phyloP scores from a whole-genome alignment of 2,329 filamentous ascomycete genomes.

The Alternaria arborescens region DNA sequence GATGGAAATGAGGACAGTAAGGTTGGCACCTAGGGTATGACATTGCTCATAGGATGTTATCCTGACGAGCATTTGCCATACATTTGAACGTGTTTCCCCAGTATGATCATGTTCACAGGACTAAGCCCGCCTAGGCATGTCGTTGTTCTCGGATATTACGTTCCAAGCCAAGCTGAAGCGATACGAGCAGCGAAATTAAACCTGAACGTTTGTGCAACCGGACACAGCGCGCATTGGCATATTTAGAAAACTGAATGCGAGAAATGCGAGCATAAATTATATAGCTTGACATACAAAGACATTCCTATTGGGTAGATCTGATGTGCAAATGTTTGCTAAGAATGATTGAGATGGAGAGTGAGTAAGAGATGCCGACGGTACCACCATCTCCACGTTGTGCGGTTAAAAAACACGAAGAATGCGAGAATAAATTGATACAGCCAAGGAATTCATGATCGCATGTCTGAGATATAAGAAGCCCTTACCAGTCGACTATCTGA shows the following conservation, averaged over 20 bases:
- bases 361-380: neutral
- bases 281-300: neutral
- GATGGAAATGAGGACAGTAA: neutral
- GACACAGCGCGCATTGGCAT: neutral
- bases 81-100: neutral
- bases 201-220: neutral
- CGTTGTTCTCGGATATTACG: neutral
- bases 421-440: neutral
- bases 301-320: neutral
- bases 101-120: neutral
- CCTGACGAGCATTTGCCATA: neutral
- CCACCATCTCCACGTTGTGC: neutral
- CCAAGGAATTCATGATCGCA: neutral
- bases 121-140: neutral
- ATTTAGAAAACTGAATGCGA: neutral
- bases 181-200: constrained; percentile 2
- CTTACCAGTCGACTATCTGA: neutral
- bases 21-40: neutral
- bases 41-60: neutral
- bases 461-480: neutral
- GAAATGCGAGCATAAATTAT: neutral
- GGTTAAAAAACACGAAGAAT: neutral
- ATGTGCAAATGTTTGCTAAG: neutral
- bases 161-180: neutral
- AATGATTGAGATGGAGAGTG: neutral